A percentile compares a stretch with the other conserved stretches of the same genome.
These are phyloP conservation scores for Eimeria praecox DNA, from an alignment of 169 alveolate species.

Conservation along the genomic window DNA sequence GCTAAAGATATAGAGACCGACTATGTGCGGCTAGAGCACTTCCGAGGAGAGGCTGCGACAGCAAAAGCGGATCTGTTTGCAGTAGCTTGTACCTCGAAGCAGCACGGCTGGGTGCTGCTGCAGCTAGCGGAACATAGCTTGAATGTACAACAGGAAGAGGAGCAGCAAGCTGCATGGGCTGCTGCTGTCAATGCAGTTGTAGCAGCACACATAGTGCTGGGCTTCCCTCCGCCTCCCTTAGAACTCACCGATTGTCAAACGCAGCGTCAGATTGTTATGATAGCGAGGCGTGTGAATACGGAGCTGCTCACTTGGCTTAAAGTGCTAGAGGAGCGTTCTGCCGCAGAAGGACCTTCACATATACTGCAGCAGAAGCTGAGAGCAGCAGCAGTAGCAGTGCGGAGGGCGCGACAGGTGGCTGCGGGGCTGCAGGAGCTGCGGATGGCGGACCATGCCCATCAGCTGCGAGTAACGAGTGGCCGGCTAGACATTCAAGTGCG, in stretches of 20 bases:
- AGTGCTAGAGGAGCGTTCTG: not conserved
- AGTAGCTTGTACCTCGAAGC: not conserved
- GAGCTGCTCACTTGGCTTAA: not conserved
- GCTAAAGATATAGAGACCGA: not conserved
- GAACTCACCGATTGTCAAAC: not conserved
- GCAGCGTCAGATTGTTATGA: not conserved
- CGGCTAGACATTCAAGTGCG: not conserved
- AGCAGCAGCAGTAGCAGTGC: not conserved
- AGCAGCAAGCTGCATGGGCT: not conserved
- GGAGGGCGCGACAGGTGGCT: not conserved
- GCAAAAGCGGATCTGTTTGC: not conserved
- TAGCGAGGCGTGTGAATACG: not conserved
- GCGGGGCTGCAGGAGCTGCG: not conserved
- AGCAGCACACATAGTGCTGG: conserved; percentile 5
- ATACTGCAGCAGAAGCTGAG: not conserved
- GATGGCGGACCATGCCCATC: not conserved
- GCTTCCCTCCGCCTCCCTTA: not conserved
- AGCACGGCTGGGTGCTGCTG: not conserved
- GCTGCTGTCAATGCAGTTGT: not conserved
- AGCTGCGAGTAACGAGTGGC: not conserved
- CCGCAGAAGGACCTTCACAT: not conserved
- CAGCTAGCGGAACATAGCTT: not conserved
- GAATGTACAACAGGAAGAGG: not conserved
- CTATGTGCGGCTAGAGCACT: not conserved
- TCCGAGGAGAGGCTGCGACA: not conserved